Conservation (phyloP, 2,329 filamentous ascomycete species). For the Dothiorella sarmentorum region DNA sequence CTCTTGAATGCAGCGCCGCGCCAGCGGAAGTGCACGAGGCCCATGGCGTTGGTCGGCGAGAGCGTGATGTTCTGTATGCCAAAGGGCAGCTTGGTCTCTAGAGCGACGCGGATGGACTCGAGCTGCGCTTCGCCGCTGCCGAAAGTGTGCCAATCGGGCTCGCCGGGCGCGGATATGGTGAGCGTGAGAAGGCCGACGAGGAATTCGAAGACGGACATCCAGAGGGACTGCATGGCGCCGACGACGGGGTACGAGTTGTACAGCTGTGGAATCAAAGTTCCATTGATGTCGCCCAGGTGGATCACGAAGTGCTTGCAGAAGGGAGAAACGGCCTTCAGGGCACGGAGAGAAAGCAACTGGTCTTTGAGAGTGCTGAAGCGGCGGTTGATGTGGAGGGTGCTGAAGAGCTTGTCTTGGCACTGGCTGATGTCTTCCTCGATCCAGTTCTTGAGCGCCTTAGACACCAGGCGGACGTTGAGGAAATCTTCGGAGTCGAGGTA, state of each 20-base stretch:
- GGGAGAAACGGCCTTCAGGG: neutral
- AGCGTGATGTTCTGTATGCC: constrained; percentile 1
- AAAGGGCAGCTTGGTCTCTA: neutral
- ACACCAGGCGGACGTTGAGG: neutral
- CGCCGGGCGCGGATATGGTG: neutral
- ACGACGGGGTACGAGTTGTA: neutral
- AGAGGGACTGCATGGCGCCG: neutral
- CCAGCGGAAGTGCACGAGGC: constrained; percentile 6
- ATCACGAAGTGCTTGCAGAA: constrained; percentile 2
- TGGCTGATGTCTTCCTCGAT: neutral
- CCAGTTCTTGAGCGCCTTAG: neutral
- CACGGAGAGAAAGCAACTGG: neutral
- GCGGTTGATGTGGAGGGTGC: neutral
- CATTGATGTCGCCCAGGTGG: neutral
- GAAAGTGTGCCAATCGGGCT: neutral
- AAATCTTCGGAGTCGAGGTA: neutral
- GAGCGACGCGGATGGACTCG: constrained; percentile 1
- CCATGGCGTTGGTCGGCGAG: constrained; percentile 3
- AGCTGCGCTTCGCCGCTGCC: neutral
- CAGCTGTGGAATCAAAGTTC: neutral
- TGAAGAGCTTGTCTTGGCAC: neutral
- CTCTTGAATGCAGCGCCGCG: neutral
- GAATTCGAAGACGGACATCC: neutral
- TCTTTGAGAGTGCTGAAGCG: neutral
- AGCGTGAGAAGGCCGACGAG: neutral